phyloP scores from a whole-genome alignment of 352 stramenopile genomes.

The Phytophthora foliorum region DNA sequence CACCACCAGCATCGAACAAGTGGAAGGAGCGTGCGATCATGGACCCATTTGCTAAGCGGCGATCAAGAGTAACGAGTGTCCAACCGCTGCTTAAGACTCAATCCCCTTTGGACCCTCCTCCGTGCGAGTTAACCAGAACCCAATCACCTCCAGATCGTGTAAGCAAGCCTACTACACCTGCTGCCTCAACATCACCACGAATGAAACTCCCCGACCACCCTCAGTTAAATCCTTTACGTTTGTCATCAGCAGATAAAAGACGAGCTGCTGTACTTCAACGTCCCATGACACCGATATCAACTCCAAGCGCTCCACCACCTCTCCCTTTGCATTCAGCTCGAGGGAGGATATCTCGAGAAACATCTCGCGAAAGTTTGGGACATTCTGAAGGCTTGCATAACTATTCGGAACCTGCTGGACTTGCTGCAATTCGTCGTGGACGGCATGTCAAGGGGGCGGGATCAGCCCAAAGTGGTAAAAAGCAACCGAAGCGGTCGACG shows the following conservation, averaged over 20 bases:
- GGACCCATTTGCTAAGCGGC: conserved; percentile 77
- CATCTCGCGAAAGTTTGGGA: conserved; percentile 17
- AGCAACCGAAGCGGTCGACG: conserved; percentile 52
- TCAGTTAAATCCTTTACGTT: conserved; percentile 32
- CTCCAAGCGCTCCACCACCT: conserved; percentile 11
- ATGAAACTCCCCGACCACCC: conserved; percentile 4
- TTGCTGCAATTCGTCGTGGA: conserved; percentile 7
- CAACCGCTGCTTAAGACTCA: conserved; percentile 8
- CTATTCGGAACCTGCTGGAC: conserved; percentile 11
- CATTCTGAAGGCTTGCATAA: conserved; percentile 2
- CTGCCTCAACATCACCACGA: conserved; percentile 18
- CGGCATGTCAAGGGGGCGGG: conserved; percentile 20
- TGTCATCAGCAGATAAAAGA: conserved; percentile 32
- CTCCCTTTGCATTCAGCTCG: conserved; percentile 8
- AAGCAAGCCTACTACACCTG: conserved; percentile 3
- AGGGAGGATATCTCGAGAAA: conserved; percentile 13
- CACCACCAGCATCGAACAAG: conserved; percentile 58
- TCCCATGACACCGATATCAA: conserved; percentile 20
- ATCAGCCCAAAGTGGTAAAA: conserved; percentile 32
- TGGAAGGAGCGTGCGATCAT: conserved; percentile 77
- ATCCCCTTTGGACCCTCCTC: conserved; percentile 1
- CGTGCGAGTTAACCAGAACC: neutral
- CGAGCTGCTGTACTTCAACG: conserved; percentile 14
- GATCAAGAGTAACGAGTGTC: conserved; percentile 17
- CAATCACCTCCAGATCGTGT: conserved; percentile 1